Conservation (phyloP, 164 flowering plant species). For the Kingdonia uniflora region DNA sequence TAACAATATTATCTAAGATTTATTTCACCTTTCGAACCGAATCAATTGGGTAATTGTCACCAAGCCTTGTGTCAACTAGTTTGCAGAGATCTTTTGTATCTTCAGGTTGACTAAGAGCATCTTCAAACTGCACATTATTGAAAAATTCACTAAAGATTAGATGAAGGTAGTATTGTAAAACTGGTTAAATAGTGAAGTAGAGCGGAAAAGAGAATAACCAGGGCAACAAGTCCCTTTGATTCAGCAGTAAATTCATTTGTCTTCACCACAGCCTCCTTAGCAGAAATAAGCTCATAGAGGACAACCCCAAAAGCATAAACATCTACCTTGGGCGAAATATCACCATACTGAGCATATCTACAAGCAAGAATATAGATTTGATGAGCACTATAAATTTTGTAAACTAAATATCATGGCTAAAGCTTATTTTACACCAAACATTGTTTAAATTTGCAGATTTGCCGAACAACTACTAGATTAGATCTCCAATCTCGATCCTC, state of each 20-base stretch:
- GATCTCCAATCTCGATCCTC: too few relatives aligned
- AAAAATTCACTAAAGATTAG: not conserved
- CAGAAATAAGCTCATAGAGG: conserved; percentile 77
- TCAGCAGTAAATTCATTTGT: conserved; percentile 33
- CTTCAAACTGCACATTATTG: conserved; percentile 55
- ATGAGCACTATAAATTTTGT: too few relatives aligned
- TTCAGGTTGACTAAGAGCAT: conserved; percentile 41
- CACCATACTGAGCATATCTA: conserved; percentile 86
- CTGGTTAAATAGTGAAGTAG: too few relatives aligned
- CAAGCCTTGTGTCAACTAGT: conserved; percentile 65
- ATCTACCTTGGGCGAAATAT: conserved; percentile 81
- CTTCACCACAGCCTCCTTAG: conserved; percentile 68
- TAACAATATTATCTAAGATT: too few relatives aligned
- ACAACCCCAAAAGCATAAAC: conserved; percentile 96
- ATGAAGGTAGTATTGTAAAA: too few relatives aligned
- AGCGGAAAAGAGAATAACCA: conserved; percentile 32
- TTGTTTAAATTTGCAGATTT: too few relatives aligned
- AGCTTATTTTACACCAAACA: too few relatives aligned
- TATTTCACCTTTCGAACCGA: conserved; percentile 51
- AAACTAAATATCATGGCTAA: too few relatives aligned
- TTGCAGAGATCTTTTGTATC: conserved; percentile 37
- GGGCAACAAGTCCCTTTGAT: conserved; percentile 63
- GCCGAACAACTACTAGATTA: too few relatives aligned
- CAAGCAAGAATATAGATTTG: conserved; percentile 7
- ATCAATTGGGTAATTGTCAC: conserved; percentile 58